Evolutionary conservation across 768 basidiomycete species (phyloP).

Genomic region (Mrakia frigida): DNA sequence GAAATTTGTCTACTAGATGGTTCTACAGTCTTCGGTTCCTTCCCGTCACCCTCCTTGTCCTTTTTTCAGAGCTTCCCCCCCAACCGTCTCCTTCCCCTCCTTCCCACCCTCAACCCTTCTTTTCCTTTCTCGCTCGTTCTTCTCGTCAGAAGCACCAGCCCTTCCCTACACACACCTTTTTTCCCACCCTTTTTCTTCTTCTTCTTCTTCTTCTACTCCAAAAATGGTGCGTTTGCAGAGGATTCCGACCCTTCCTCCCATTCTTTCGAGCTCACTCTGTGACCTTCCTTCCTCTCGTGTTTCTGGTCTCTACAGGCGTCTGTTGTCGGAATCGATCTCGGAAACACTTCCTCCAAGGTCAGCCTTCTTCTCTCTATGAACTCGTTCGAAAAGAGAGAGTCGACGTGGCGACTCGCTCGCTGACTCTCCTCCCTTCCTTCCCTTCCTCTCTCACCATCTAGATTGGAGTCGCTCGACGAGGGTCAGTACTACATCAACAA

Average conservation of each 20-base stretch:
- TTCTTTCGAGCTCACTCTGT: background rate
- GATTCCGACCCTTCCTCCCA: background rate
- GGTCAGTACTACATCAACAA: constrained; percentile 40
- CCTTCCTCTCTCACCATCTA: constrained; percentile 42
- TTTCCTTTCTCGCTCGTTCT: constrained; percentile 1
- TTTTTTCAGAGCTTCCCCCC: background rate
- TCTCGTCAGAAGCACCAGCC: constrained; percentile 10
- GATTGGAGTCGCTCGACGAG: constrained; percentile 92
- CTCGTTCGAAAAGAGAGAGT: too few relatives aligned
- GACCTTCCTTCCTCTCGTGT: background rate
- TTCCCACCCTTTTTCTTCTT: background rate
- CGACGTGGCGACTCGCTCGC: constrained; percentile 19
- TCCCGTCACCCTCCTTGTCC: background rate
- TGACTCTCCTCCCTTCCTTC: constrained; percentile 13
- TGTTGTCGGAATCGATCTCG: constrained; percentile 93
- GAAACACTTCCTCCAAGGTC: constrained; percentile 82
- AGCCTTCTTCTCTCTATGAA: constrained; percentile 32
- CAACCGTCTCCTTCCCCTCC: background rate
- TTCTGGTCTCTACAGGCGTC: constrained; percentile 32
- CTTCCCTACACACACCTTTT: background rate
- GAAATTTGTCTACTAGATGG: too few relatives aligned
- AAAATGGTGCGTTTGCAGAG: constrained; percentile 8
- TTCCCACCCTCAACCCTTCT: background rate
- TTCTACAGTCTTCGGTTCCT: background rate
- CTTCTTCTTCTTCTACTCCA: background rate